A percentile compares a stretch with the other conserved stretches of the same genome.
Evolutionary conservation across 2,329 filamentous ascomycete genomes (phyloP).

Genomic region (Cordyceps javanica): DNA sequence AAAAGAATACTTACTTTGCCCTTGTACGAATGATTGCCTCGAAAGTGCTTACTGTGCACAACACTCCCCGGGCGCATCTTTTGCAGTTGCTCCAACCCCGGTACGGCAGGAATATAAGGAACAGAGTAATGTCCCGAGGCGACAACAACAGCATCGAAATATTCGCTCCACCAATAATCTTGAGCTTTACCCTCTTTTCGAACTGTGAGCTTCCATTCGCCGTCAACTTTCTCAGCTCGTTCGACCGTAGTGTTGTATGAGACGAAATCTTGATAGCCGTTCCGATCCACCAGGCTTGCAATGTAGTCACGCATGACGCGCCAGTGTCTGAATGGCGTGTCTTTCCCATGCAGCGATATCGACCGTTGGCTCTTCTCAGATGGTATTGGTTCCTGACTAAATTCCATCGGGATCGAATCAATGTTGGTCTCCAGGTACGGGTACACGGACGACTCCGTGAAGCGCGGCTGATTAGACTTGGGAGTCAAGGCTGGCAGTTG

Average conservation of each 20-base stretch:
- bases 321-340: slow-evolving; percentile 58
- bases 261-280: slow-evolving; percentile 46
- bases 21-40: slow-evolving; percentile 37
- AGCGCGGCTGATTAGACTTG: slow-evolving; percentile 39
- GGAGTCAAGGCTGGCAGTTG: slow-evolving; percentile 40
- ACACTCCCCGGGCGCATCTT: slow-evolving; percentile 41
- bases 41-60: slow-evolving; percentile 49
- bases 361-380: slow-evolving; percentile 25
- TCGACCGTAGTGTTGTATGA: slow-evolving; percentile 58
- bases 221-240: slow-evolving; percentile 41
- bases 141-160: slow-evolving; percentile 55
- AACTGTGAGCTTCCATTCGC: slow-evolving; percentile 48
- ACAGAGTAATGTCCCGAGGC: slow-evolving; percentile 56
- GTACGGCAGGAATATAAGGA: slow-evolving; percentile 46
- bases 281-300: slow-evolving; percentile 42
- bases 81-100: slow-evolving; percentile 43
- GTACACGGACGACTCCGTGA: slow-evolving; percentile 54
- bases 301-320: slow-evolving; percentile 51
- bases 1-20: slow-evolving; percentile 34
- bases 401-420: slow-evolving; percentile 52
- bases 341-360: slow-evolving; percentile 39
- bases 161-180: slow-evolving; percentile 58
- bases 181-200: slow-evolving; percentile 27
- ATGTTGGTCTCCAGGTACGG: slow-evolving; percentile 62
- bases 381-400: slow-evolving; percentile 50